Evolutionary conservation across 192 early-diverging fungal species (phyloP), one percentile per base, ranked within the genome.

Genomic region (Entomortierella lignicola): DNA sequence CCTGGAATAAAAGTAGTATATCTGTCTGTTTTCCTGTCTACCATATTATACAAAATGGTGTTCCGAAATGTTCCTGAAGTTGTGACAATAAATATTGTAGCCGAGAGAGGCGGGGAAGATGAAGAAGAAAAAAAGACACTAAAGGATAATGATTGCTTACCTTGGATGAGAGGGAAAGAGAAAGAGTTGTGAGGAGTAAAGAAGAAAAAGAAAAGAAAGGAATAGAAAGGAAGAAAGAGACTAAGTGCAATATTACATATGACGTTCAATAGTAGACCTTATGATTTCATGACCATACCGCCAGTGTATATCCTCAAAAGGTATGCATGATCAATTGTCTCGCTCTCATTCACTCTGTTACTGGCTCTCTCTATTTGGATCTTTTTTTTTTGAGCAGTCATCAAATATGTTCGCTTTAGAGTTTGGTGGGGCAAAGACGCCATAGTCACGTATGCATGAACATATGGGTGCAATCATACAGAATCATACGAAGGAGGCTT

Each of bases 371-470:
- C 34, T 37, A 37, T 10, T 37, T n/a, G n/a, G n/a, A 10, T 10
- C 17, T 15, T 47, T 20, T 12, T 47, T 20, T 47, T 47, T 47
- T 47, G 44, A 15, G 15, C 44, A 47, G 20, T 48, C n/a, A n/a
- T n/a, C n/a, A n/a, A n/a, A n/a, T n/a, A n/a, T n/a, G n/a, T n/a
- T n/a, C 44, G 29, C 26, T 61, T 61, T 61, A 61, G 26, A 48
- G 58, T 61, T 61, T 50, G 60, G 32, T 64, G 62, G 62, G 62
- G 51, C 27, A 53, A n/a, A 64, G 44, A 47, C 44, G 44, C 44
- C 44, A 47, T 47, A 47, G 20, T 47, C 20, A 62, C 34, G 10
- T 37, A 37, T 37, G 10, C 34, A 37, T 37, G 34, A 10, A 10
- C 34, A 37, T n/a, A n/a, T n/a, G n/a, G n/a, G n/a, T n/a, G n/a